A percentile compares a stretch with the other conserved stretches of the same genome.
Conservation (phyloP, 257 asterid species). For the Ballota nigra region DNA sequence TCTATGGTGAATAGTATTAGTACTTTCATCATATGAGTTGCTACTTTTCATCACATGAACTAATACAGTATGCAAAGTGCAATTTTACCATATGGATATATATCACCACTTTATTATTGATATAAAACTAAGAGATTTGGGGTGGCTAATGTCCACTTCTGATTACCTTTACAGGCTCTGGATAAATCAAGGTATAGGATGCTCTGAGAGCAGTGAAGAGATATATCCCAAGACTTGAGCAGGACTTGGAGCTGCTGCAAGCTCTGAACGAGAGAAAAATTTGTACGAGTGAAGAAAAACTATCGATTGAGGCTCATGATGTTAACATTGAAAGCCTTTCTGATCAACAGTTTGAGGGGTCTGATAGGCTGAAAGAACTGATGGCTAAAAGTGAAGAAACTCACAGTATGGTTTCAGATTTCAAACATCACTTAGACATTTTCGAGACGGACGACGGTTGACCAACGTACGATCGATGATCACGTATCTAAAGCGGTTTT, state of each 20-base stretch:
- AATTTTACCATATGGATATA: background rate
- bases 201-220: conserved; percentile 76
- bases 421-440: conserved; percentile 80
- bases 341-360: conserved; percentile 40
- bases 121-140: background rate
- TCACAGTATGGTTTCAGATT: conserved; percentile 46
- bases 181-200: conserved; percentile 93
- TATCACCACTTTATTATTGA: too few relatives aligned
- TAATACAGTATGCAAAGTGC: too few relatives aligned
- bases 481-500: too few relatives aligned
- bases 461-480: too few relatives aligned
- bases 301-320: conserved; percentile 25
- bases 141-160: conserved; percentile 16
- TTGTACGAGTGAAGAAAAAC: conserved; percentile 27
- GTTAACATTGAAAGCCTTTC: conserved; percentile 27
- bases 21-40: too few relatives aligned
- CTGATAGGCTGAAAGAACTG: conserved; percentile 52
- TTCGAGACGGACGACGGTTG: conserved; percentile 88
- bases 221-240: conserved; percentile 86
- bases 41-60: background rate
- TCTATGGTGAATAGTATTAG: too few relatives aligned
- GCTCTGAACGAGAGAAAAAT: conserved; percentile 56
- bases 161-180: conserved; percentile 61
- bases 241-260: conserved; percentile 70
- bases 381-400: conserved; percentile 44